Base-by-base conservation (phyloP, 306 rosid genomes). In the Prunus mira region DNA sequence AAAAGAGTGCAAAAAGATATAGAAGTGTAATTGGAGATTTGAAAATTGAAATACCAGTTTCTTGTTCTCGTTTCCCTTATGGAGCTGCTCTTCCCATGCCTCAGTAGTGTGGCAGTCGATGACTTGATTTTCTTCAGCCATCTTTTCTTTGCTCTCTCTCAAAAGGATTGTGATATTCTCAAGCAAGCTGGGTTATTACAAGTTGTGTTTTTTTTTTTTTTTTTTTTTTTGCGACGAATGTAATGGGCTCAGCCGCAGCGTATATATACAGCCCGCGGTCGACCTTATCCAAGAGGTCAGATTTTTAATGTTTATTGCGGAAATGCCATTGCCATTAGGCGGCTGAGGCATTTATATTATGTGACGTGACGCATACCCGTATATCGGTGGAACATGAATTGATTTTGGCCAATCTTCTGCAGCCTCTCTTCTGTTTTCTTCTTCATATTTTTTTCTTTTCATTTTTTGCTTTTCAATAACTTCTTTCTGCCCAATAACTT, bases 71-170 rank as follows among this genome's bases (percentile, higher is more conserved):
- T 46, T 76, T 50, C 87, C 90, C 75, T 81, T 82, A 76, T 72
- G 49, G 74, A 88, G 61, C 0, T 85, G 90, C n/a, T 88, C 80
- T 0, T 72, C 79, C 98, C 96, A 91, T 0, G 68, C 19, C 1
- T 80, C 78, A 47, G 80, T 73, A 22, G 82, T 76, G 84, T 81
- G 89, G 78, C 87, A 77, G 17, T 72, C 64, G 67, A 93, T 85
- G 14, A 93, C 93, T 24, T 83, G 85, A 8, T 84, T 86, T 45
- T 75, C 87, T 49, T 80, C 93, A 0, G 79, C 85, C 86, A 77
- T 82, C 55, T 71, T 67, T 14, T 67, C 71, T 64, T 45, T 30
- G 27, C 20, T 32, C 1, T 32, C 56, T 41, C 12, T 12, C 28
- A 6, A 4, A 4, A 38, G 28, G 7, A 28, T 34, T 19, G 10